Base-by-base conservation (phyloP, 441 rosid genomes). In the Geranium incanum region DNA sequence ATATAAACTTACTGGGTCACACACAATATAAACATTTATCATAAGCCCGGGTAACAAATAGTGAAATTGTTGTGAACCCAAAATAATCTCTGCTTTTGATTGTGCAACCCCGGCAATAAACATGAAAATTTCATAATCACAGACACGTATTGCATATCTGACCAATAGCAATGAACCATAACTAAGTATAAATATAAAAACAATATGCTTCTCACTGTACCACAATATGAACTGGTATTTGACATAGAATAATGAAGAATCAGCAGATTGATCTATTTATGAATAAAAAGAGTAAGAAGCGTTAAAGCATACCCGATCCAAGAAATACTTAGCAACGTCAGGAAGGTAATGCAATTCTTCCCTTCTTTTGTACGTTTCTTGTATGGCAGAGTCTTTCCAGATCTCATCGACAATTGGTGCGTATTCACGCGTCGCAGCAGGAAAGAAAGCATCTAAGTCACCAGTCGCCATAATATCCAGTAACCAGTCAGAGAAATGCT, bases 341-440 rank as follows among this genome's bases (percentile, higher is more conserved):
- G 98, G 98, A 76, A 95, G 98, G 84, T 88, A 91, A 77, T 93
- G 98, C 50, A 95, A 98, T 81, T 95, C 94, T 8, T 86, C 89
- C 78, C 84, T 93, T 80, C 99, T 86, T 79, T 70, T 88, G 74
- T 86, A 93, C 1, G 98, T 89, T 36, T 89, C 95, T 78, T 95
- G 95, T 74, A 91, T 86, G 6, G 99, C 99, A 3, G 93, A 93
- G 89, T 93, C 97, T 80, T 79, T 95, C 99, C 98, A 95, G 57
- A 93, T 85, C 82, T 95, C 99, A 74, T 95, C 99, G 55, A 95
- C 98, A 73, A 95, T 79, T 0, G 98, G 99, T 74, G 98, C 99
- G 69, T 92, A 95, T 71, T 95, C 99, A 4, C 98, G 97, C 7
- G 99, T 89, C 69, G 99, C 99, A 0, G 99, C 99, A n/a, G 99